These are phyloP conservation scores for Fusarium staphyleae DNA, from an alignment of 2,329 filamentous ascomycete species.

Conservation along the genomic window DNA sequence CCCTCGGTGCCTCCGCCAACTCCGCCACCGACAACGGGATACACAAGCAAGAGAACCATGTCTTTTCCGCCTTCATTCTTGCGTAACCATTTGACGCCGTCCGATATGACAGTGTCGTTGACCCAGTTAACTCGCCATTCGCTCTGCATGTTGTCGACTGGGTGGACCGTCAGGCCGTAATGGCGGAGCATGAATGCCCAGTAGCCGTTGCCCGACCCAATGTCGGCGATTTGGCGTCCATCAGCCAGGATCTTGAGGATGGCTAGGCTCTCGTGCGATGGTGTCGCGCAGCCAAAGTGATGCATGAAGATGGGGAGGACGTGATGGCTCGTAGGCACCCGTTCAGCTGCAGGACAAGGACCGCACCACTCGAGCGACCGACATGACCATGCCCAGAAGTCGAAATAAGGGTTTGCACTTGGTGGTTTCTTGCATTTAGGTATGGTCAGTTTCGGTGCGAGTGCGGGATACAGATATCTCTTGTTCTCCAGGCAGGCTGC, in stretches of 20 bases:
- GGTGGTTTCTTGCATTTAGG: constrained; percentile 55
- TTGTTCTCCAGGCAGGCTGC: constrained; percentile 62
- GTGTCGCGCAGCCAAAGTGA: constrained; percentile 77
- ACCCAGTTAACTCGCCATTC: constrained; percentile 76
- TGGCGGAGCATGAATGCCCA: constrained; percentile 75
- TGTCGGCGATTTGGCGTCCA: constrained; percentile 64
- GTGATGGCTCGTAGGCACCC: constrained; percentile 67
- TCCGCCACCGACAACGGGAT: constrained; percentile 71
- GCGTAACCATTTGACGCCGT: constrained; percentile 66
- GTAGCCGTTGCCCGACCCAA: constrained; percentile 77
- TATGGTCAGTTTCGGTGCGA: constrained; percentile 50
- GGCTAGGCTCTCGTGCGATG: constrained; percentile 70
- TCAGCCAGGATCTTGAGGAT: constrained; percentile 64
- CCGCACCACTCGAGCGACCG: constrained; percentile 71
- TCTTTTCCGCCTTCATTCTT: constrained; percentile 58
- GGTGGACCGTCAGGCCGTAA: constrained; percentile 60
- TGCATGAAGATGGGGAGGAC: constrained; percentile 78
- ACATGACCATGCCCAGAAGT: constrained; percentile 72
- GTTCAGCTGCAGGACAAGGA: constrained; percentile 59
- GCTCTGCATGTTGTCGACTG: constrained; percentile 73
- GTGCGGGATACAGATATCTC: constrained; percentile 58
- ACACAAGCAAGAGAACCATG: constrained; percentile 72
- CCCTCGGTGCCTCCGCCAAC: constrained; percentile 69
- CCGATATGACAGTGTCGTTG: constrained; percentile 66
- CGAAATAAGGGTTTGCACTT: constrained; percentile 68